These are phyloP conservation scores for Acanthamoeba healyi DNA, from an alignment of 208 protist genomes.

Conservation along the genomic window DNA sequence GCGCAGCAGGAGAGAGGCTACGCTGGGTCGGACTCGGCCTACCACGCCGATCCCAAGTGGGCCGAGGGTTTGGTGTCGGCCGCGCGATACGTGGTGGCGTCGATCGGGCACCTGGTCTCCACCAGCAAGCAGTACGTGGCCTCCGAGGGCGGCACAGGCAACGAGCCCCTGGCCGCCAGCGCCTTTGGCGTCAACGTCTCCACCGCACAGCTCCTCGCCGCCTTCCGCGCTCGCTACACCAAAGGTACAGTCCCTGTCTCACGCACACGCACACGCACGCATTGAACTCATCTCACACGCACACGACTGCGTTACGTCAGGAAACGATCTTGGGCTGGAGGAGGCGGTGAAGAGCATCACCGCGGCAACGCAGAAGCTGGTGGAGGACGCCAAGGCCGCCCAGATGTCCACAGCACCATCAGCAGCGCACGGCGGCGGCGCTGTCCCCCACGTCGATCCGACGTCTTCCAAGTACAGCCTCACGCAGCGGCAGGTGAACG, in stretches of 20 bases:
- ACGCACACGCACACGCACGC: too few species aligned
- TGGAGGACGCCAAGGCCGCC: neutral
- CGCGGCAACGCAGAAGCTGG: neutral
- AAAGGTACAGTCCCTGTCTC: too few species aligned
- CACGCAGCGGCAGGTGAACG: neutral
- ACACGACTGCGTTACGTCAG: too few species aligned
- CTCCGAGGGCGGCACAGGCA: neutral
- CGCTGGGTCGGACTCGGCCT: neutral
- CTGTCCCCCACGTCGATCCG: neutral
- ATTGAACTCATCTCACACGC: too few species aligned
- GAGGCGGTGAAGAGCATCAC: neutral
- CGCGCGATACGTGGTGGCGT: neutral
- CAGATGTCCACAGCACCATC: neutral
- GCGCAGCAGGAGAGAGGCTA: neutral
- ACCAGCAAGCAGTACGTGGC: neutral
- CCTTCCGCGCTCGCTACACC: neutral
- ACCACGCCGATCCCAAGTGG: neutral
- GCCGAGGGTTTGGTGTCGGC: neutral
- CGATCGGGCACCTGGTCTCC: neutral
- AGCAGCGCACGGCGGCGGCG: too few species aligned
- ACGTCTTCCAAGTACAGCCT: conserved; percentile 15
- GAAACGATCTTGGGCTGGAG: neutral
- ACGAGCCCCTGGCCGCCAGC: neutral
- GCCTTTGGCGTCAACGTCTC: neutral
- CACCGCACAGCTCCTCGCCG: neutral